Base-by-base conservation (phyloP, 305 asterid species). In the Monarda citriodora region DNA sequence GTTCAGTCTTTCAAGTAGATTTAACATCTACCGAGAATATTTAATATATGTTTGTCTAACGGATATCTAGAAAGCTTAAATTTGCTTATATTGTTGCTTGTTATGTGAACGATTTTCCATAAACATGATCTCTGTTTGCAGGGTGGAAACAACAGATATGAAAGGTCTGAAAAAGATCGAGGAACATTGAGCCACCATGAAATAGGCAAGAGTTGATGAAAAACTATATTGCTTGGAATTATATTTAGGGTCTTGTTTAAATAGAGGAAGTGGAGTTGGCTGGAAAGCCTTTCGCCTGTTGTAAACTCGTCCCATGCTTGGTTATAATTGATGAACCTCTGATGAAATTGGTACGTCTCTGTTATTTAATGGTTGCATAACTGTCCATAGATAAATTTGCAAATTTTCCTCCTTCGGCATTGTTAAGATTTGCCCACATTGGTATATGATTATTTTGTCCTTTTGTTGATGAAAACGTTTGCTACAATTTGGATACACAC, bases 141-240 rank as follows among this genome's bases (percentile, higher is more conserved):
- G 72, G 78, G 97, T 89, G 78, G 96, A 93, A 72, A 93, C 98
- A 41, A 93, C 97, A 6, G 97, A 93, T 67, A 93, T 93, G 98
- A 93, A 89, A 75, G 88, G 97, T 66, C 71, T 93, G 82, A 89
- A 93, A 89, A 93, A 93, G 86, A 73, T 87, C 13, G 97, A 89
- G 72, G 95, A 87, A 54, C 98, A 92, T 54, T 90, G 81, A 79
- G 41, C 69, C 63, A 5, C 64, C 26, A 7, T 26, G 21, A 63
- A 56, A 58, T 20, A 57, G 49, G 58, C 74, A 18, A 37, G 52
- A 58, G 67, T 31, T 22, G 12, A 11, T 46, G 32, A 23, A 26
- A 53, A 6, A 29, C 12, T n/a, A 66, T 21, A 21, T 48, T 58
- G 58, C 18, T 17, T 45, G 40, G 55, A 57, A 74, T 49, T 66